These are phyloP conservation scores for Penicillium egyptiacum DNA, from an alignment of 495 filamentous ascomycete genomes.

Conservation along the genomic window DNA sequence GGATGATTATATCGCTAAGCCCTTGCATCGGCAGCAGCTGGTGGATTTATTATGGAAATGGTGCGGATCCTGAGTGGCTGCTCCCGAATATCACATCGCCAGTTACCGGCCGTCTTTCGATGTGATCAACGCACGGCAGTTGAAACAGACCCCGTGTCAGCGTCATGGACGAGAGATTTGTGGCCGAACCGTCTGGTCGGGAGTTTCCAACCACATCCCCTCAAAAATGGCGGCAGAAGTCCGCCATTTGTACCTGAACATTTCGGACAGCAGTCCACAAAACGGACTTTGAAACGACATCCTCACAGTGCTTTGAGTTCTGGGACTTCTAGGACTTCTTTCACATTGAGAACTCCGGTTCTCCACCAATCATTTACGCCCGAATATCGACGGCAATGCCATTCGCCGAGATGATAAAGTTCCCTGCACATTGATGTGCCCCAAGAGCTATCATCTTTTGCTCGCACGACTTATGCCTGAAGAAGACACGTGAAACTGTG, in stretches of 20 bases:
- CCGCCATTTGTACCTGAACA: neutral
- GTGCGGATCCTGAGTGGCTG: slow-evolving; percentile 27
- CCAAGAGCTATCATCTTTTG: neutral
- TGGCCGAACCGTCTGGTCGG: neutral
- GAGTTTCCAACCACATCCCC: neutral
- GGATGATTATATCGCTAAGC: slow-evolving; percentile 63
- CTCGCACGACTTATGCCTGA: neutral
- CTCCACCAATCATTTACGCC: neutral
- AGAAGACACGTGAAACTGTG: neutral
- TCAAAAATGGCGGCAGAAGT: neutral
- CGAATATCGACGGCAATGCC: neutral
- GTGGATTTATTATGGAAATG: slow-evolving; percentile 39
- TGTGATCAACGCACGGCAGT: neutral
- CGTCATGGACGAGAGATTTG: neutral
- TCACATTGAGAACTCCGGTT: neutral
- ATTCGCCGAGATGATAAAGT: neutral
- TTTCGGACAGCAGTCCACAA: neutral
- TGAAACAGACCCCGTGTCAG: neutral
- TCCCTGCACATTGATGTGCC: neutral
- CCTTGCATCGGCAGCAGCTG: slow-evolving; percentile 50
- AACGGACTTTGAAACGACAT: neutral
- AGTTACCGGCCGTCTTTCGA: neutral
- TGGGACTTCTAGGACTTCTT: neutral
- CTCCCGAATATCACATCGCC: neutral
- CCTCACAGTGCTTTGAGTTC: neutral